A percentile compares a stretch with the other conserved stretches of the same genome.
These are phyloP conservation scores for Mycena epipterygia DNA, from an alignment of 768 basidiomycete genomes.

Conservation along the genomic window DNA sequence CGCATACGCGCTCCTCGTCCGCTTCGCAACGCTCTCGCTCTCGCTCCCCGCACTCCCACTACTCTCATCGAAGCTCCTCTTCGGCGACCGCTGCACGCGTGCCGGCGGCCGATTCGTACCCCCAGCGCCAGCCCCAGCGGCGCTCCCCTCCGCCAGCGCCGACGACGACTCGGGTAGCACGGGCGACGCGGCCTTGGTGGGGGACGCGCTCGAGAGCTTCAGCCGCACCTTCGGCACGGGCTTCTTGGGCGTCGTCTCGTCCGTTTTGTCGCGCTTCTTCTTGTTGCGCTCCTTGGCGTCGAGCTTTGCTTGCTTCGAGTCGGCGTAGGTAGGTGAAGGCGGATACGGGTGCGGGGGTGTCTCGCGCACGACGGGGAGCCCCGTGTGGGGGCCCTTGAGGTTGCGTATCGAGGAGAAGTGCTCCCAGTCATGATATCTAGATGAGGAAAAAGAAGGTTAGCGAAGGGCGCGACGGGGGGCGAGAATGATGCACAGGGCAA, in stretches of 20 bases:
- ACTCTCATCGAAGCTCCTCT: constrained; percentile 69
- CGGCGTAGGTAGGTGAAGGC: constrained; percentile 44
- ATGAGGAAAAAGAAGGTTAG: background rate
- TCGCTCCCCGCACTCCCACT: constrained; percentile 54
- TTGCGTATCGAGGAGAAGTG: constrained; percentile 96
- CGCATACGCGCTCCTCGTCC: constrained; percentile 46
- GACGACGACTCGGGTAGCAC: constrained; percentile 34
- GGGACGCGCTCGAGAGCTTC: constrained; percentile 44
- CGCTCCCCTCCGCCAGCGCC: background rate
- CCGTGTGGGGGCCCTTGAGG: constrained; percentile 84
- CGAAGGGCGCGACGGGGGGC: background rate
- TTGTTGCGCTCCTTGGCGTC: constrained; percentile 45
- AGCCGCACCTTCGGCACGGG: constrained; percentile 47
- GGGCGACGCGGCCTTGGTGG: constrained; percentile 22
- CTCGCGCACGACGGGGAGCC: constrained; percentile 77
- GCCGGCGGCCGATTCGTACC: background rate
- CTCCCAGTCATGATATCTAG: constrained; percentile 93
- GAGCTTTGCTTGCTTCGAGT: constrained; percentile 49
- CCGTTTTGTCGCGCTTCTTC: constrained; percentile 36
- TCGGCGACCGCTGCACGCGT: constrained; percentile 62
- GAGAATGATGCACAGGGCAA: background rate
- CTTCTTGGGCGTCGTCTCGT: constrained; percentile 6
- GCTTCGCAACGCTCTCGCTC: constrained; percentile 54
- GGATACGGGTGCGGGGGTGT: constrained; percentile 48
- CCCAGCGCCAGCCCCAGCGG: background rate